Evolutionary conservation across 176 grass and related monocot genomes (phyloP), one percentile per base, ranked within the genome.

Genomic region (Pharus latifolius): DNA sequence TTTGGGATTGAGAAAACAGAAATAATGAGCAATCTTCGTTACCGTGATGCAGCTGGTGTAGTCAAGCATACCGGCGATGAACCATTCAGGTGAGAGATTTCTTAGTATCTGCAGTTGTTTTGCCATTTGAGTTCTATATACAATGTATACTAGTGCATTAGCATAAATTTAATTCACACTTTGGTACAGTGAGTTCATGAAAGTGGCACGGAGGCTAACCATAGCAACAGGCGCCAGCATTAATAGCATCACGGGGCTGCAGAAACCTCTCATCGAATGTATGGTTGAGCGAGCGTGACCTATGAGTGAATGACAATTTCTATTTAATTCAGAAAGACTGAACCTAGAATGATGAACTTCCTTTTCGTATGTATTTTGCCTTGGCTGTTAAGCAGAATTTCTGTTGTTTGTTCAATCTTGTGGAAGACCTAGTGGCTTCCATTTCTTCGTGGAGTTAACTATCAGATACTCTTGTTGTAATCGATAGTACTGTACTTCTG

Each of bases 1-100:
- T 88, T 92, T 73, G 90, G 90, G 31, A 80, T 88, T 20, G 60
- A 85, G 63, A 88, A 88, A 58, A 76, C 80, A 50, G 85, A 88
- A 50, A 76, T 92, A 49, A 80, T 74, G 64, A 80, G 71, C 55
- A 82, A 92, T 47, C 82, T 92, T 26, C 76, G 68, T 65, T 92
- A 85, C 55, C 79, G 82, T 10, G 82, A 92, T n/a, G 76, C 75
- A 35, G 74, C 85, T 18, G 90, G 90, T 64, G 70, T 72, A 7
- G 67, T 92, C 46, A 92, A 88, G 77, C 90, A 80, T 54, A 80
- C 75, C 16, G 85, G 85, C 28, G 75, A 76, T 46, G 83, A 85
- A 20, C 82, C 90, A 42, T 92, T 92, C 90, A 56, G 90, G 90
- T 92, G 57, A 92, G 65, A n/a, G n/a, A 10, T 12, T 25, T 2